Percentiles rank a stretch among this genome's conserved stretches.
phyloP scores from a whole-genome alignment of 2,329 filamentous ascomycete genomes.

The Tolypocladium tropicale region DNA sequence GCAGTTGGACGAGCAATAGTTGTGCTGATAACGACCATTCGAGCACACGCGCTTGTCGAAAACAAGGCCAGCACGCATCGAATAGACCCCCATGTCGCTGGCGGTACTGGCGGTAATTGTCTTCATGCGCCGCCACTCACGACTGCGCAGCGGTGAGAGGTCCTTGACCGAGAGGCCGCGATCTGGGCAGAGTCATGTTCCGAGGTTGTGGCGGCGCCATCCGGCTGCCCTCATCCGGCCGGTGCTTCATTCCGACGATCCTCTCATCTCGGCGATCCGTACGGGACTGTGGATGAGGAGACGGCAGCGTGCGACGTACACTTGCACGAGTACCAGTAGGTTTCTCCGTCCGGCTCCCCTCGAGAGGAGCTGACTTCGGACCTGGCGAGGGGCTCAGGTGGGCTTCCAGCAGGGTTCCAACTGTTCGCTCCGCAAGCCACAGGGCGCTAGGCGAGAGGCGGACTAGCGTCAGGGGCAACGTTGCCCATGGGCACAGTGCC shows the following conservation, averaged over 20 bases:
- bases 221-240: background rate
- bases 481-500: background rate
- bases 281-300: too few relatives aligned
- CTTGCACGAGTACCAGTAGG: too few relatives aligned
- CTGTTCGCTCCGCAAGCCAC: background rate
- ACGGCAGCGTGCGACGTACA: too few relatives aligned
- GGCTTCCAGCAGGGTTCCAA: background rate
- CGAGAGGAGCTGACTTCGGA: too few relatives aligned
- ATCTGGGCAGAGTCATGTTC: background rate
- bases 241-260: background rate
- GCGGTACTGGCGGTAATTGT: background rate
- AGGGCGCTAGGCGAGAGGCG: slow-evolving; percentile 4
- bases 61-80: background rate
- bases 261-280: background rate
- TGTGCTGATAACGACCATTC: background rate
- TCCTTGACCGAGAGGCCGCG: background rate
- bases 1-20: background rate
- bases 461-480: slow-evolving; percentile 12
- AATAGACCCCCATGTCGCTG: background rate
- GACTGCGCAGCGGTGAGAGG: background rate
- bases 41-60: background rate
- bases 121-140: background rate
- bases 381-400: background rate
- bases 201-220: background rate
- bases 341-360: too few relatives aligned